Evolutionary conservation across 176 grass and related monocot species (phyloP).

Genomic region (Triticum monococcum): DNA sequence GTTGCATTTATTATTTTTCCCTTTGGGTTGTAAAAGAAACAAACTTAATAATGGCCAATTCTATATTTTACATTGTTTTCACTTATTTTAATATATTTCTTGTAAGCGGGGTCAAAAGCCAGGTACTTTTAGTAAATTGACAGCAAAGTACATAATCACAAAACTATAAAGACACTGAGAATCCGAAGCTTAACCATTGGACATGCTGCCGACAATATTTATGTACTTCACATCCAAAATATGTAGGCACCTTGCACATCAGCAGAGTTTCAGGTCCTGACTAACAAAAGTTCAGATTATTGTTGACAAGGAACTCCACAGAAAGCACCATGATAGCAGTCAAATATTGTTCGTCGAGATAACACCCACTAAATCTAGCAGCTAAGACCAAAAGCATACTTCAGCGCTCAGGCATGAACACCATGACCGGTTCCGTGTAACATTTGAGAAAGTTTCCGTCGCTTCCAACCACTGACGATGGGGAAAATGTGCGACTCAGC

Average conservation of each 20-base stretch:
- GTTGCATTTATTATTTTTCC: not conserved
- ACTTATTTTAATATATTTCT: not conserved
- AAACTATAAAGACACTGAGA: not conserved
- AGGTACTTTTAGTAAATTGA: not conserved
- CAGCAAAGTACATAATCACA: not conserved
- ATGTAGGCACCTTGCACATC: not conserved
- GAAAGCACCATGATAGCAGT: not conserved
- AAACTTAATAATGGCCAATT: not conserved
- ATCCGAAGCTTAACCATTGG: not conserved
- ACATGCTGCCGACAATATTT: not conserved
- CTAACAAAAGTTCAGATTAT: not conserved
- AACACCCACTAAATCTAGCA: not conserved
- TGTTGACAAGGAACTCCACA: not conserved
- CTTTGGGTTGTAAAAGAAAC: not conserved
- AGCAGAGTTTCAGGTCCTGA: not conserved
- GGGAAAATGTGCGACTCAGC: conserved; percentile 4
- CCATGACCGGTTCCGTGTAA: not conserved
- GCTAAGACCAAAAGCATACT: not conserved
- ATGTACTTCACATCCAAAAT: not conserved
- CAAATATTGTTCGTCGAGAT: not conserved
- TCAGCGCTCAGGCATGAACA: not conserved
- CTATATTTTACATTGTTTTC: not conserved
- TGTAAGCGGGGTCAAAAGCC: no score
- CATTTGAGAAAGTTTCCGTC: not conserved
- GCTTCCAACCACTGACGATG: not conserved